Percentiles rank a stretch among this genome's conserved stretches.
These are phyloP conservation scores for Pestalotiopsis sp. DNA, from an alignment of 2,329 filamentous ascomycete genomes.

Conservation along the genomic window DNA sequence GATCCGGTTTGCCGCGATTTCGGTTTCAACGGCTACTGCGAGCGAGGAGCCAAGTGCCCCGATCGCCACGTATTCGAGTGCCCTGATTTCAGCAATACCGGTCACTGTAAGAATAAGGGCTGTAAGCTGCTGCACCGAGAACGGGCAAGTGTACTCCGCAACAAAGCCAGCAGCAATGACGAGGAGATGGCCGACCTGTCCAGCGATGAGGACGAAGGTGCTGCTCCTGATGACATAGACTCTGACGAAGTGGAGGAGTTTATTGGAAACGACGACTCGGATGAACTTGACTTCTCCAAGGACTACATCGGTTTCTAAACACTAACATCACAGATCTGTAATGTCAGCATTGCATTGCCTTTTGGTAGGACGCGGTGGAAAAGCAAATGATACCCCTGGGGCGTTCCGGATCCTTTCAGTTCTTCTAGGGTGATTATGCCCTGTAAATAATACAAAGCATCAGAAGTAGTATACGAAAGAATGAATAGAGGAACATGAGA, in stretches of 20 bases:
- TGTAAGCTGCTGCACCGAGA: conserved; percentile 89
- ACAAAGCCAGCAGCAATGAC: conserved; percentile 52
- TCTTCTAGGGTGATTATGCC: not conserved
- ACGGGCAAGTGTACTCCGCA: conserved; percentile 78
- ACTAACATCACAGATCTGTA: conserved; percentile 25
- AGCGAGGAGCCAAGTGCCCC: conserved; percentile 75
- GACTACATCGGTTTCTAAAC: conserved; percentile 60
- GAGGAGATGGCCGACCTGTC: conserved; percentile 71
- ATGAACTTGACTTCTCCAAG: conserved; percentile 58
- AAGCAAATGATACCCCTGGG: conserved; percentile 1
- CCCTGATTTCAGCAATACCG: conserved; percentile 91
- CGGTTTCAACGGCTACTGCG: conserved; percentile 86
- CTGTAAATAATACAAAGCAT: conserved; percentile 4
- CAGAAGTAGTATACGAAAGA: conserved; percentile 2
- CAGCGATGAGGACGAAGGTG: conserved; percentile 74
- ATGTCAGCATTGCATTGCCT: conserved; percentile 14
- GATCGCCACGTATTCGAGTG: conserved; percentile 92
- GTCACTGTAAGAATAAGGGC: conserved; percentile 76
- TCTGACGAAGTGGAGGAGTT: conserved; percentile 75
- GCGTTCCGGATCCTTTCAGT: conserved; percentile 5
- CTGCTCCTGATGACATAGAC: conserved; percentile 76
- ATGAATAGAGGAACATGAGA: not conserved
- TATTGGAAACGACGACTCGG: conserved; percentile 56
- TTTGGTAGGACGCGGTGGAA: conserved; percentile 2
- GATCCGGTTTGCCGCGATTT: conserved; percentile 85